Evolutionary conservation across 176 grass and related monocot genomes (phyloP).

Genomic region (Oryza officinalis): DNA sequence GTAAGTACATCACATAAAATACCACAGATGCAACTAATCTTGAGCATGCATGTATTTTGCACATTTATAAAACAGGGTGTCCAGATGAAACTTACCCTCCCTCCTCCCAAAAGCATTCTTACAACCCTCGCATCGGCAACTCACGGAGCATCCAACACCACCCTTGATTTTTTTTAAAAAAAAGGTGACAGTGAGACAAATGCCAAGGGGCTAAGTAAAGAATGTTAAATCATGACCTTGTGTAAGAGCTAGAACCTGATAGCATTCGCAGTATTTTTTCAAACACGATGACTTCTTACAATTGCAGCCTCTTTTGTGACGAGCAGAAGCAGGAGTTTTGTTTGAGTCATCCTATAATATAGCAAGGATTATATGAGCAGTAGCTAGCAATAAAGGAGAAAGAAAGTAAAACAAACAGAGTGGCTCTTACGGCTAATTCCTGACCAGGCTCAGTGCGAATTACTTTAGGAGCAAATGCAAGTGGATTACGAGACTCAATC

Average conservation of each 20-base stretch:
- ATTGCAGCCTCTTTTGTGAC: conserved; percentile 98
- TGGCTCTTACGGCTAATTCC: conserved; percentile 68
- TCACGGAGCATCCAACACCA: conserved; percentile 88
- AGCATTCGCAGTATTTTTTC: conserved; percentile 99
- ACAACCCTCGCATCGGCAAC: conserved; percentile 91
- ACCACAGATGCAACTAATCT: conserved; percentile 27
- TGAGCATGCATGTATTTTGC: conserved; percentile 22
- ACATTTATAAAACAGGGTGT: conserved; percentile 2
- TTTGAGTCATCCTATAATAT: conserved; percentile 71
- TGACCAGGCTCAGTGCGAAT: conserved; percentile 65
- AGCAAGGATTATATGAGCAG: conserved; percentile 34
- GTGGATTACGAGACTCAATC: conserved; percentile 97
- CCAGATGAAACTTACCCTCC: conserved; percentile 65
- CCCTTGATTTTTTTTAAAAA: conserved; percentile 44
- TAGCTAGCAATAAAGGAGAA: conserved; percentile 12
- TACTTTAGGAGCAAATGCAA: conserved; percentile 99
- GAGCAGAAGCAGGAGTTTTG: conserved; percentile 94
- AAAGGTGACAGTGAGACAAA: conserved; percentile 46
- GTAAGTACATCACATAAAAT: neutral
- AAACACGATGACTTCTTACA: conserved; percentile 95
- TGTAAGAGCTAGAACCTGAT: conserved; percentile 62
- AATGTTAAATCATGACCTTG: conserved; percentile 20
- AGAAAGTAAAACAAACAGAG: conserved; percentile 18
- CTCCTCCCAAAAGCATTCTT: conserved; percentile 96
- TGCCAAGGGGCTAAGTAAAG: conserved; percentile 18